Evolutionary conservation across 371 early-diverging fungal genomes (phyloP), one percentile per base, ranked within the genome.

Genomic region (Mucor sp.): DNA sequence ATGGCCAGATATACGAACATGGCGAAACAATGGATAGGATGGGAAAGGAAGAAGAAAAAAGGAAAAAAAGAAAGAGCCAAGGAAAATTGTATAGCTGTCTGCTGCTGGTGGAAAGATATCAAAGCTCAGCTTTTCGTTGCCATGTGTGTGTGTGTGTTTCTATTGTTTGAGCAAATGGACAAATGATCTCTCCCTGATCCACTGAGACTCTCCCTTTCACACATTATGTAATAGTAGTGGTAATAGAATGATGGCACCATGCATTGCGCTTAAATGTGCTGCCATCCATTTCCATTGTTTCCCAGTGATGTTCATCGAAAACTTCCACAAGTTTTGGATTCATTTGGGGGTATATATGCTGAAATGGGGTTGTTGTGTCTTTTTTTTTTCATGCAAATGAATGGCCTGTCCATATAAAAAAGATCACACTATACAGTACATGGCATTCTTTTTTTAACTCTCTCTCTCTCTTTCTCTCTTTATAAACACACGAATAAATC

Each of bases 1-100:
- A 71, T 48, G 17, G 53, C 60, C 12, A 71, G 39, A 15, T 60
- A 67, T 60, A 66, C 60, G 19, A 66, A 32, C 71, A 71, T 71
- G 50, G 21, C 6, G 21, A 21, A 48, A 48, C 23, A 48, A 30
- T 33, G 48, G 17, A 11, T 25, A 11, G 7, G 4, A 12, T 23
- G 5, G 25, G 14, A 21, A 35, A 33, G 7, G 37, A 32, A 25
- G 32, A 35, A 33, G 7, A 48, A 32, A 43, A 28, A 30, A 3
- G 41, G 17, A n/a, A 14, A 14, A 30, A 48, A 33, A n/a, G n/a
- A 35, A 57, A 32, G 15, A 47, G 23, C 50, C 50, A 50, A 50
- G 50, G 50, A 25, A 50, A 50, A 50, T 37, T 50, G n/a, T n/a
- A 48, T 50, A 21, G 2, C 23, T 25, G 25, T 50, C n/a, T n/a